A percentile compares a stretch with the other conserved stretches of the same genome.
Evolutionary conservation across 2,329 filamentous ascomycete genomes (phyloP).

Genomic region (Hortaea werneckii): DNA sequence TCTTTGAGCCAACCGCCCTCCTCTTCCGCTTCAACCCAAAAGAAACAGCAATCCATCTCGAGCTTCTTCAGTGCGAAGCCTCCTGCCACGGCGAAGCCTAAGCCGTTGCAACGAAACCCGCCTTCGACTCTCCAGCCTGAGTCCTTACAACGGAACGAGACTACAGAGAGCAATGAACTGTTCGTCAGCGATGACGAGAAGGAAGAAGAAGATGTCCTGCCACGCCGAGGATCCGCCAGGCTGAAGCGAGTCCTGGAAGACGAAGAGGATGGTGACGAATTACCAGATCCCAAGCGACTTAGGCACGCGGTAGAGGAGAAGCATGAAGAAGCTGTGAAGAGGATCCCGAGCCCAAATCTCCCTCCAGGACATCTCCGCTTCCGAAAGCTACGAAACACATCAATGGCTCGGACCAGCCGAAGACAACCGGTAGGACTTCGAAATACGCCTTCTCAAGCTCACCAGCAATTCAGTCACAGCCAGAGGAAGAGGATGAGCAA

Average conservation of each 20-base stretch:
- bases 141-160: constrained; percentile 11
- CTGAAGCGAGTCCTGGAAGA: constrained; percentile 13
- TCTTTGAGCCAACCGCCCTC: background rate
- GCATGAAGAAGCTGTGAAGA: background rate
- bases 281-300: constrained; percentile 10
- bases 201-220: background rate
- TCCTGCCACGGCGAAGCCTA: constrained; percentile 14
- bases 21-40: constrained; percentile 29
- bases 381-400: constrained; percentile 12
- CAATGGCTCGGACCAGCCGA: constrained; percentile 24
- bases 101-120: constrained; percentile 3
- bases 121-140: constrained; percentile 4
- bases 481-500: constrained; percentile 30
- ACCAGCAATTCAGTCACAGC: constrained; percentile 22
- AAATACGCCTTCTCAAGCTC: constrained; percentile 50
- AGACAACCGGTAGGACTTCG: constrained; percentile 42
- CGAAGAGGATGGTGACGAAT: constrained; percentile 6
- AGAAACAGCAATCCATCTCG: constrained; percentile 73
- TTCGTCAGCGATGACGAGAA: constrained; percentile 24
- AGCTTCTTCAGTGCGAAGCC: constrained; percentile 23
- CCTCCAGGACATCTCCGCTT: constrained; percentile 10
- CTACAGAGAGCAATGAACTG: constrained; percentile 9
- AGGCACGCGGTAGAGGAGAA: constrained; percentile 1
- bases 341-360: background rate
- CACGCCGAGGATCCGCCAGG: background rate